These are phyloP conservation scores for Sarocladium kiliense DNA, from an alignment of 2,329 filamentous ascomycete species.

Conservation along the genomic window DNA sequence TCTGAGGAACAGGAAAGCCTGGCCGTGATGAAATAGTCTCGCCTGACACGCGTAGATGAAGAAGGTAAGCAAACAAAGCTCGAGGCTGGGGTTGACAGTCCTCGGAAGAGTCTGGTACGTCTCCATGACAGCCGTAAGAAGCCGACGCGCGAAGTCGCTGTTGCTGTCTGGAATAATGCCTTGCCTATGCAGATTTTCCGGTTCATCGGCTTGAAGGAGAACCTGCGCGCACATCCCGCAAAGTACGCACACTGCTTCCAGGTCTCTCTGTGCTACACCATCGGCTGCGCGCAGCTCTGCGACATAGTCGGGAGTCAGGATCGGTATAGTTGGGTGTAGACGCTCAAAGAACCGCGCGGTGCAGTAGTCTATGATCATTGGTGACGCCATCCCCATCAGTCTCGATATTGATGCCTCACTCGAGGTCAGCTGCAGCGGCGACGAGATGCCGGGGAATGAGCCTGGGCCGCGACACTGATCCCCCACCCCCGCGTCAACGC, in stretches of 20 bases:
- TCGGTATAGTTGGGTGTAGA: conserved; percentile 37
- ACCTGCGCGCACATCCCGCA: conserved; percentile 35
- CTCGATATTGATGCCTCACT: neutral
- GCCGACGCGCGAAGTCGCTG: conserved; percentile 28
- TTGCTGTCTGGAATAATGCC: conserved; percentile 30
- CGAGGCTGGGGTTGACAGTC: conserved; percentile 29
- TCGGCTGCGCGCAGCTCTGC: conserved; percentile 21
- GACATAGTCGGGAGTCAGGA: conserved; percentile 33
- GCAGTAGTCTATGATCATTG: conserved; percentile 30
- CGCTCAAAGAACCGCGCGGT: conserved; percentile 32
- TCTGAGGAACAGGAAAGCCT: conserved; percentile 37
- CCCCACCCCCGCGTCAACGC: conserved; percentile 34
- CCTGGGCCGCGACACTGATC: conserved; percentile 23
- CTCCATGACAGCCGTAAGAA: conserved; percentile 31
- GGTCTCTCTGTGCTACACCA: conserved; percentile 18
- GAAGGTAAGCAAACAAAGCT: conserved; percentile 35
- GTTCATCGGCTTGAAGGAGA: conserved; percentile 35
- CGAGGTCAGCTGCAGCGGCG: neutral
- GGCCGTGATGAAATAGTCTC: conserved; percentile 35
- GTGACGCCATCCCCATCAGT: conserved; percentile 5
- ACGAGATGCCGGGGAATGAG: conserved; percentile 15
- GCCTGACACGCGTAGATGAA: conserved; percentile 41
- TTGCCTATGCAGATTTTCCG: conserved; percentile 23
- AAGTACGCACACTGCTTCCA: conserved; percentile 31
- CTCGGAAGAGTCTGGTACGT: conserved; percentile 28